These are phyloP conservation scores for Lepraria neglecta DNA, from an alignment of 495 filamentous ascomycete species.

Conservation along the genomic window DNA sequence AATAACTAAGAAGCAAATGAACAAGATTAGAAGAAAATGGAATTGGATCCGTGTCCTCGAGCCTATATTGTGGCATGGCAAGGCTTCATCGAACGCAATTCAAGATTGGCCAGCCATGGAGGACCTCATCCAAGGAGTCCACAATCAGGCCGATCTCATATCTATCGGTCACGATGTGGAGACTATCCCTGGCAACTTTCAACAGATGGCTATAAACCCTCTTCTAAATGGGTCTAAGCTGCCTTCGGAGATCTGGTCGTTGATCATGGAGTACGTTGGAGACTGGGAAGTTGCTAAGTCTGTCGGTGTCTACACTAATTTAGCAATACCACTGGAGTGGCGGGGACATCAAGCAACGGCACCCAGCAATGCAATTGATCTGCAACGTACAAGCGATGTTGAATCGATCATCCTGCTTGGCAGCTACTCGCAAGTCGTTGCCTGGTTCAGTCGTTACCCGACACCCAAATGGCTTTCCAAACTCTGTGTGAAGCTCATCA, in stretches of 20 bases:
- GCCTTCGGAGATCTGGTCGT: conserved; percentile 82
- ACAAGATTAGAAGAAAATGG: conserved; percentile 73
- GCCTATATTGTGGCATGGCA: conserved; percentile 69
- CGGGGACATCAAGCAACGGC: conserved; percentile 34
- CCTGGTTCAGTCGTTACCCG: conserved; percentile 56
- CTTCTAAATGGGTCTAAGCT: conserved; percentile 35
- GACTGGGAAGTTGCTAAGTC: conserved; percentile 87
- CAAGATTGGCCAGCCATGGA: conserved; percentile 14
- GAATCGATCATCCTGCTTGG: conserved; percentile 75
- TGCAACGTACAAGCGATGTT: conserved; percentile 47
- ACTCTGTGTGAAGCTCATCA: conserved; percentile 76
- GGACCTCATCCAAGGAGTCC: conserved; percentile 15
- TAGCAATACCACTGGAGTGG: conserved; percentile 72
- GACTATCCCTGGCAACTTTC: conserved; percentile 38
- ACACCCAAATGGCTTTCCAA: conserved; percentile 69
- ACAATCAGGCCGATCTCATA: conserved; percentile 56
- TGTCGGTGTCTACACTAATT: conserved; percentile 68
- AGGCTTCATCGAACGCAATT: conserved; percentile 28
- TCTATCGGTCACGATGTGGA: conserved; percentile 54
- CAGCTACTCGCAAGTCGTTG: conserved; percentile 60
- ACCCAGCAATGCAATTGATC: conserved; percentile 17
- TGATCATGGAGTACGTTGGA: conserved; percentile 71
- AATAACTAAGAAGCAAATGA: conserved; percentile 73
- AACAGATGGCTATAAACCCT: conserved; percentile 27
- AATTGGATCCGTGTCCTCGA: conserved; percentile 68